Conservation (phyloP, 331 rosid species). For the Dryas integrifolia region DNA sequence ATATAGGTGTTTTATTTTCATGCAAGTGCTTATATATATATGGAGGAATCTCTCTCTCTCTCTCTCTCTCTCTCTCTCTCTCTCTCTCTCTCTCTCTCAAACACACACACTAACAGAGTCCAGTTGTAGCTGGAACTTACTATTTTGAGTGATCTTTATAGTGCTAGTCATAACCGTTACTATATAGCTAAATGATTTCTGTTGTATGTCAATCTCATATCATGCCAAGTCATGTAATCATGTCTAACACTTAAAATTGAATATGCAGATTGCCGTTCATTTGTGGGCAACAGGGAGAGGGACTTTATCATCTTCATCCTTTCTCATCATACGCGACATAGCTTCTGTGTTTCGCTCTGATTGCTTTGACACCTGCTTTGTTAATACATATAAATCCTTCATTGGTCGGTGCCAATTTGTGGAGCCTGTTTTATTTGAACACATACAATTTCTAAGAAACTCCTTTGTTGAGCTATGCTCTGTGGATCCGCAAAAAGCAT, state of each 20-base stretch:
- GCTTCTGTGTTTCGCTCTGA: constrained; percentile 53
- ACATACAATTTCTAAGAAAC: constrained; percentile 54
- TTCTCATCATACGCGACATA: constrained; percentile 59
- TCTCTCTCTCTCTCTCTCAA: background rate
- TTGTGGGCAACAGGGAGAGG: constrained; percentile 85
- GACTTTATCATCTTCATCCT: constrained; percentile 60
- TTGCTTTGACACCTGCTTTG: constrained; percentile 72
- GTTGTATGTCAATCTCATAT: constrained; percentile 16
- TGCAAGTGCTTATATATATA: too few species aligned
- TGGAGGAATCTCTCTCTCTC: background rate
- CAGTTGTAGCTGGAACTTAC: background rate
- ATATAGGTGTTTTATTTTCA: background rate
- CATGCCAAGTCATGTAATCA: constrained; percentile 11
- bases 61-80: background rate
- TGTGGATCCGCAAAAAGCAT: constrained; percentile 70
- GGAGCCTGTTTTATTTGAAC: constrained; percentile 53
- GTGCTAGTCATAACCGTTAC: background rate
- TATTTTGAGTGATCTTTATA: background rate
- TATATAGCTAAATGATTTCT: background rate
- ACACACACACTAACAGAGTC: background rate
- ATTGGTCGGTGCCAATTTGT: constrained; percentile 57
- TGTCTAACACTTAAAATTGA: constrained; percentile 31
- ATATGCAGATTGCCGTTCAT: constrained; percentile 72
- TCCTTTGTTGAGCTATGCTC: constrained; percentile 81
- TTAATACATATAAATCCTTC: constrained; percentile 67